Percentiles rank a stretch among this genome's conserved stretches.
Evolutionary conservation across 768 basidiomycete genomes (phyloP).

Genomic region (Antrodiella citrinella): DNA sequence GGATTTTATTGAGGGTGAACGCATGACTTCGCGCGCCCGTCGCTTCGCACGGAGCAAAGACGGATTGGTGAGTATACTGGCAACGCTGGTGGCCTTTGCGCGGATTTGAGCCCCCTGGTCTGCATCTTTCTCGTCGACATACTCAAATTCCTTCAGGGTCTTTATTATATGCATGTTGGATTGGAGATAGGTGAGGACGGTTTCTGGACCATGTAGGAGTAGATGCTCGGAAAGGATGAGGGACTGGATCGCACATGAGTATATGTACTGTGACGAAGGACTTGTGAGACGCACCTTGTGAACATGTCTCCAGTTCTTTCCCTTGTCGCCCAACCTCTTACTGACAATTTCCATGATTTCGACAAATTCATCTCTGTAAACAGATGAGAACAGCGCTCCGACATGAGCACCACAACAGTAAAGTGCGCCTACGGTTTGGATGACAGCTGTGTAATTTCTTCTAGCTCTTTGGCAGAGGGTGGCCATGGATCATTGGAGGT

Average conservation of each 20-base stretch:
- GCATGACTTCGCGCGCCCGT: slow-evolving; percentile 60
- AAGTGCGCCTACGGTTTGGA: slow-evolving; percentile 71
- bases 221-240: slow-evolving; percentile 89
- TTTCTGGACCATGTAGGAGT: slow-evolving; percentile 89
- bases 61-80: slow-evolving; percentile 81
- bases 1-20: slow-evolving; percentile 54
- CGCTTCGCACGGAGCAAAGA: slow-evolving; percentile 72
- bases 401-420: background rate
- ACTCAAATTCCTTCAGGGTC: slow-evolving; percentile 96
- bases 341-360: slow-evolving; percentile 99
- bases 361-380: slow-evolving; percentile 76
- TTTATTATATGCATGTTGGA: slow-evolving; percentile 96
- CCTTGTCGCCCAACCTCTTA: slow-evolving; percentile 88
- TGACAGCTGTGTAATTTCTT: slow-evolving; percentile 91
- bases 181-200: slow-evolving; percentile 92
- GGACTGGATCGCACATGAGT: too few relatives aligned
- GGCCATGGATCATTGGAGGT: slow-evolving; percentile 97
- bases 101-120: slow-evolving; percentile 94
- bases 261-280: background rate
- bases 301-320: slow-evolving; percentile 98
- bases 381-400: slow-evolving; percentile 16
- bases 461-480: slow-evolving; percentile 94
- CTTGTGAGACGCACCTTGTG: slow-evolving; percentile 82
- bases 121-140: slow-evolving; percentile 83
- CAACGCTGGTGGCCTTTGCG: slow-evolving; percentile 95